phyloP scores from a whole-genome alignment of 805 yeast species.

The Peterozyma toletana region DNA sequence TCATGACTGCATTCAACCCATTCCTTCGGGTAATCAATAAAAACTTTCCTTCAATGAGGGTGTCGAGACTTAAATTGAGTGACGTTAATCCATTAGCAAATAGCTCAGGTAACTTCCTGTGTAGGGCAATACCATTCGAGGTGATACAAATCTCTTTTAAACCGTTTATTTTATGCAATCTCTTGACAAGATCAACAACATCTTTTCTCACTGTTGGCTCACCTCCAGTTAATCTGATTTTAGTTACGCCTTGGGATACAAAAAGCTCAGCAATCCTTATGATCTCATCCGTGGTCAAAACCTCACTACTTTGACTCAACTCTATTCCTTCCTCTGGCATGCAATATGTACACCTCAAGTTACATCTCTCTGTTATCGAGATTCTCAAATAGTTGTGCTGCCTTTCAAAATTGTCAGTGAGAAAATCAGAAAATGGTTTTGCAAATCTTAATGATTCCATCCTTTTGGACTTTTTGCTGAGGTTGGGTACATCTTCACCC shows the following conservation, averaged over 20 bases:
- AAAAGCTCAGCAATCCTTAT: slow-evolving; percentile 32
- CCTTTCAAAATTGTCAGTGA: slow-evolving; percentile 36
- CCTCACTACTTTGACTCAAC: slow-evolving; percentile 32
- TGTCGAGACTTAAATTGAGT: slow-evolving; percentile 41
- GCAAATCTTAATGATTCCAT: too few relatives aligned
- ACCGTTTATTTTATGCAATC: slow-evolving; percentile 30
- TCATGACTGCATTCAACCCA: slow-evolving; percentile 38
- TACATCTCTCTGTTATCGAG: slow-evolving; percentile 44
- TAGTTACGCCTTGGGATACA: slow-evolving; percentile 41
- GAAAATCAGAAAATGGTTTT: slow-evolving; percentile 29
- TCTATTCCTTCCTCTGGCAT: slow-evolving; percentile 53
- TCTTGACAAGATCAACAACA: slow-evolving; percentile 32
- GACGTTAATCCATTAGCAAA: slow-evolving; percentile 35
- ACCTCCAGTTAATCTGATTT: slow-evolving; percentile 48
- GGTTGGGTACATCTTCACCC: too few relatives aligned
- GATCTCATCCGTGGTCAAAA: slow-evolving; percentile 38
- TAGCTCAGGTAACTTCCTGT: slow-evolving; percentile 37
- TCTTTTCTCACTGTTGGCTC: slow-evolving; percentile 50
- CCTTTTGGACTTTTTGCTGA: too few relatives aligned
- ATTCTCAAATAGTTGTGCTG: slow-evolving; percentile 43
- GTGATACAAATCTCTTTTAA: slow-evolving; percentile 43
- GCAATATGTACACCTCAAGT: slow-evolving; percentile 39
- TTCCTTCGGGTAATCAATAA: slow-evolving; percentile 40
- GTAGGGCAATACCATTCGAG: slow-evolving; percentile 43
- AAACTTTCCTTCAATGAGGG: slow-evolving; percentile 44